Evolutionary conservation across 2,329 filamentous ascomycete species (phyloP).

Genomic region (Pseudocercospora fijiensis): DNA sequence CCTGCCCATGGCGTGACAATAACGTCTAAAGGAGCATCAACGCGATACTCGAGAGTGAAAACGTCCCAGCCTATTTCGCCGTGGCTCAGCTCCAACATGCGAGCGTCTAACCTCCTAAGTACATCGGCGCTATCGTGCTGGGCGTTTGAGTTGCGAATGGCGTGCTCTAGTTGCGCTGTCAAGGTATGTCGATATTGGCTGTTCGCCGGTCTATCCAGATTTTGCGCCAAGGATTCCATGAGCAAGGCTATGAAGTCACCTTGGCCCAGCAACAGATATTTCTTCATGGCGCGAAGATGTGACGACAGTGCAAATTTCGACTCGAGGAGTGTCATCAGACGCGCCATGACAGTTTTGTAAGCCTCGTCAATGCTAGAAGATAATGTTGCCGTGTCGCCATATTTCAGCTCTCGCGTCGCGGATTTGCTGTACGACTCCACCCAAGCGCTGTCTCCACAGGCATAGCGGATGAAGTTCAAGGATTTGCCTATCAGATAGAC

Average conservation of each 20-base stretch:
- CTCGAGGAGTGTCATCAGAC: slow-evolving; percentile 88
- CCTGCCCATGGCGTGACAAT: slow-evolving; percentile 95
- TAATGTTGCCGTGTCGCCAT: slow-evolving; percentile 88
- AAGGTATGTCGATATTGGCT: slow-evolving; percentile 95
- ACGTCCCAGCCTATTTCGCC: slow-evolving; percentile 99
- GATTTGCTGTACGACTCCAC: slow-evolving; percentile 93
- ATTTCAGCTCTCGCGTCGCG: slow-evolving; percentile 85
- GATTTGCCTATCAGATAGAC: slow-evolving; percentile 97
- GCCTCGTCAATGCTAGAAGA: slow-evolving; percentile 94
- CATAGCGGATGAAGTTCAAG: slow-evolving; percentile 95
- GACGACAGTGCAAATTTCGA: slow-evolving; percentile 93
- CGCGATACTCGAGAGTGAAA: slow-evolving; percentile 98
- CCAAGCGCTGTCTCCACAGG: slow-evolving; percentile 90
- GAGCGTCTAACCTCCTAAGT: slow-evolving; percentile 85
- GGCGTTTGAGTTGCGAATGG: slow-evolving; percentile 93
- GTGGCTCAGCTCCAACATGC: slow-evolving; percentile 94
- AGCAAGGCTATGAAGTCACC: slow-evolving; percentile 95
- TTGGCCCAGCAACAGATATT: slow-evolving; percentile 89
- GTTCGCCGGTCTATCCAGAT: slow-evolving; percentile 91
- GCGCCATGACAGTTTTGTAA: slow-evolving; percentile 96
- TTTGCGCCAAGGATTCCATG: slow-evolving; percentile 93
- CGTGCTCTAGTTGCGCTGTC: slow-evolving; percentile 96
- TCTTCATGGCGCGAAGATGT: slow-evolving; percentile 86
- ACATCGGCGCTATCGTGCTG: slow-evolving; percentile 94
- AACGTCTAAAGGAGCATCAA: slow-evolving; percentile 93